Base-by-base conservation (phyloP, 371 early-diverging fungal species). In the Furculomyces boomerangus region DNA sequence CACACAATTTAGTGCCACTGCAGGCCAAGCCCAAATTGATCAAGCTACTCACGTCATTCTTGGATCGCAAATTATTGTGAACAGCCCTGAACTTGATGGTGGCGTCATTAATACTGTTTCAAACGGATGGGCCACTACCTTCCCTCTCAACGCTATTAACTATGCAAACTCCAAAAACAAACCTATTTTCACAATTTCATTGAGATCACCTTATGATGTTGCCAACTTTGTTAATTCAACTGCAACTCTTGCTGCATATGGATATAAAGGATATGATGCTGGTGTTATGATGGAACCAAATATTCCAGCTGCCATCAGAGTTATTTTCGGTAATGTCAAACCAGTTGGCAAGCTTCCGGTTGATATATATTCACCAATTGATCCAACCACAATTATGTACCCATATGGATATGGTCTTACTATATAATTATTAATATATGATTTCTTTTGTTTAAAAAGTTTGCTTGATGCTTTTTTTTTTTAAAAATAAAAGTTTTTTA, bases 291-390 rank as follows among this genome's bases (percentile, higher is more conserved):
- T 3, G 2, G 20, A 51, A 35, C 52, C 30, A 5, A 51, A 51
- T 20, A 30, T 51, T 7, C 52, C 52, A 31, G 30, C 52, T 35
- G 52, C 52, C 13, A 35, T 51, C 3, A 13, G 30, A 13, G 31
- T 32, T 14, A 32, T 51, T 13, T 51, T 51, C 32, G 52, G 52
- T 10, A 25, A 32, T 13, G 31, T 28, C 37, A 51, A 32, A 22
- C 52, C 52, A 51, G 31, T 30, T 22, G 52, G 52, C 25, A 51
- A 32, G 26, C 52, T 51, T 24, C 35, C 52, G 14, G 52, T 51
- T 51, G 52, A 51, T 51, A 51, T 51, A 3, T 37, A 16, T 22
- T 51, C 52, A 31, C 20, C 31, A 18, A 31, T 51, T 37, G 22
- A 51, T 32, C 10, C 3, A 28, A 3, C 30, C 3, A 51, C 30